Evolutionary conservation across 2,329 filamentous ascomycete genomes (phyloP).

Genomic region (Phialocephala sp.): DNA sequence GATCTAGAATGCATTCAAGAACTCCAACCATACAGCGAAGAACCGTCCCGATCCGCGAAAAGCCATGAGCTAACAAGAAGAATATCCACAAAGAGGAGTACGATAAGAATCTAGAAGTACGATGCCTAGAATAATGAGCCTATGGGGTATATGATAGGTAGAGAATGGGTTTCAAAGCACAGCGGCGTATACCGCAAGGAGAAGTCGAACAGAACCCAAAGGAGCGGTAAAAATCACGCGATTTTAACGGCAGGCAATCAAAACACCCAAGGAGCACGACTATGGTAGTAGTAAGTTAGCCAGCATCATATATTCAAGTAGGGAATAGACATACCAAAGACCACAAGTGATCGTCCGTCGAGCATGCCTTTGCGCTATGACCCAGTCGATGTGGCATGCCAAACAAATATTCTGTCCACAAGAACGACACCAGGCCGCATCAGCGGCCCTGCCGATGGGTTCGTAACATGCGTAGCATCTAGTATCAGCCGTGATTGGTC

Average conservation of each 20-base stretch:
- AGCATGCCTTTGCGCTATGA: neutral
- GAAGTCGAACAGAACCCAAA: neutral
- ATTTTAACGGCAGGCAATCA: neutral
- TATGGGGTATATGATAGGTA: no score
- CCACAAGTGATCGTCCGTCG: neutral
- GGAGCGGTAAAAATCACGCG: neutral
- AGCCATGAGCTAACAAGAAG: no score
- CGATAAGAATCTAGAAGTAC: no score
- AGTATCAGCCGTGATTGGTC: neutral
- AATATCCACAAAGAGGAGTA: no score
- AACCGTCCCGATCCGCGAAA: neutral
- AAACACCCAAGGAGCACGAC: conserved; percentile 7
- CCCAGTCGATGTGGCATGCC: neutral
- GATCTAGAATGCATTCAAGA: neutral
- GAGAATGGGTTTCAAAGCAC: neutral
- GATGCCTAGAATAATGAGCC: no score
- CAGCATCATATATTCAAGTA: neutral
- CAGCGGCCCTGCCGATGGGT: neutral
- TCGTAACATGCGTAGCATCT: neutral
- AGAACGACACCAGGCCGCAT: conserved; percentile 7
- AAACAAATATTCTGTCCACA: conserved; percentile 7
- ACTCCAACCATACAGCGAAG: neutral
- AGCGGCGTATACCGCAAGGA: neutral
- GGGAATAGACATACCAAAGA: neutral
- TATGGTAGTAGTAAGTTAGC: neutral